Evolutionary conservation across 2,329 filamentous ascomycete genomes (phyloP), one percentile per base, ranked within the genome.

Genomic region (Sclerotinia minor): DNA sequence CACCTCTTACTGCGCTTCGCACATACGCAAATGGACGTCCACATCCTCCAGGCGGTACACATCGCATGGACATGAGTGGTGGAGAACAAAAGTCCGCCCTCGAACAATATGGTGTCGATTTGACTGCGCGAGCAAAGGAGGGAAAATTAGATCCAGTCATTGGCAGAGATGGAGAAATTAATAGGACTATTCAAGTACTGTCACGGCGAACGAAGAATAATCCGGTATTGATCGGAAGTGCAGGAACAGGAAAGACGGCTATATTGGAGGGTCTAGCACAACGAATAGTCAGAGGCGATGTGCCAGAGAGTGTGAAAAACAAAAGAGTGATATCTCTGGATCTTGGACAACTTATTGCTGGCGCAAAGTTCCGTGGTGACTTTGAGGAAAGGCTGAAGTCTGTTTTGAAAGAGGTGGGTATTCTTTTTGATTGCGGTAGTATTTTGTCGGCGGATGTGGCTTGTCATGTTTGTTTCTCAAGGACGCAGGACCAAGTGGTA

Each of bases 141-240:
- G 95, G 95, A 52, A 97, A 97, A 77, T 84, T 99, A 4, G 95
- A 99, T 76, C 95, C 95, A 0, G 94, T 98, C 19, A 98, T 99
- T 76, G 95, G 95, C 26, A 86, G 95, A 78, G 94, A 97, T 75
- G 83, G 87, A 6, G 95, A 97, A 78, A 97, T 98, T 64, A 92
- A 97, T 76, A 85, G 95, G 61, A 97, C 94, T 0, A 97, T 98
- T 69, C 95, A 98, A 76, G 91, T 99, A 15, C 81, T 99, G 1
- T 97, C 94, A 21, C 84, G 95, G 71, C 85, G 95, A 69, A 98
- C 95, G 9, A 98, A 98, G 79, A 98, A 97, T 74, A 78, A 78
- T 45, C 94, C 94, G 0, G 94, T 97, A 0, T 81, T 97, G n/a
- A 97, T 97, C 68, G 94, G 94, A 70, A 89, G 88, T 64, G 94